Base-by-base conservation (phyloP, 495 filamentous ascomycete species). In the Cercophora samala region DNA sequence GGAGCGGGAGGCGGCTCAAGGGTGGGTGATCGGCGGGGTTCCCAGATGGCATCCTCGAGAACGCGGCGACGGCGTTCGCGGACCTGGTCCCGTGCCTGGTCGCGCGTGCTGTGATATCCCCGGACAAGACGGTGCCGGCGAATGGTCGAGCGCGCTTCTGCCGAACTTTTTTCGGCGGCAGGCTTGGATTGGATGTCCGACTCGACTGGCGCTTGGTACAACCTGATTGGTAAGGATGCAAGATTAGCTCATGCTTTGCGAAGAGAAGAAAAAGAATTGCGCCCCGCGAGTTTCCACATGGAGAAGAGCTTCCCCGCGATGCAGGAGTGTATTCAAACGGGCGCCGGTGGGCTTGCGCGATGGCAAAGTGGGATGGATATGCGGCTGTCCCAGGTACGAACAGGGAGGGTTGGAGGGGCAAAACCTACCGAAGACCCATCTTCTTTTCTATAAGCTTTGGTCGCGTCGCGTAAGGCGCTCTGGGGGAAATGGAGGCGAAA, bases 341-440 rank as follows among this genome's bases (percentile, higher is more conserved):
- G 26, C n/a, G 18, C 26, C 19, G 29, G 18, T 21, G 4, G 26
- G 37, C 58, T 56, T 22, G 56, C 66, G 66, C 64, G 66, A 70
- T 64, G 62, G 42, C 60, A 63, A 67, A 54, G 62, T 65, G 37
- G 72, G 18, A 56, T 52, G 72, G 18, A 56, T 52, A 65, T 67
- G 65, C 25, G 70, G 13, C 55, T 37, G 64, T 67, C 51, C 55
- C 29, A 56, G 64, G 66, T 29, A 68, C 67, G 72, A 70, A 67
- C 65, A 72, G 64, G 62, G 71, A 70, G 70, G 68, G 26, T 29
- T 11, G 60, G 60, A 51, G 60, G 60, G 60, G 60, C 29, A 29
- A n/a, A 42, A 88, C 89, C 87, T 86, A 92, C 89, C 89, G 91
- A 67, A 93, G 87, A 81, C 91, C 91, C 91, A 95, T 94, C 76